phyloP scores from a whole-genome alignment of 352 stramenopile genomes.

The Peronospora farinosa region DNA sequence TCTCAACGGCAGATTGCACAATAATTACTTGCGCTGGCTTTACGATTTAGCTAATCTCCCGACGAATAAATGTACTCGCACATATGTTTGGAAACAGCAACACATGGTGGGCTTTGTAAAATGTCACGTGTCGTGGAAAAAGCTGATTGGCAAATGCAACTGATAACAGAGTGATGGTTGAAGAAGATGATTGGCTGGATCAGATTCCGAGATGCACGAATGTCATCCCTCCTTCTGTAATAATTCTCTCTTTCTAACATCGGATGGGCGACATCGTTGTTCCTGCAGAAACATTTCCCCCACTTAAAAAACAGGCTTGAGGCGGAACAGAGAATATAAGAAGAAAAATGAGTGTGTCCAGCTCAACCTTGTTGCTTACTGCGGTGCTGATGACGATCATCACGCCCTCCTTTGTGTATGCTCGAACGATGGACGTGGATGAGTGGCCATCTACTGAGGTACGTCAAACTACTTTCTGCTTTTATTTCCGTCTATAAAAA shows the following conservation, averaged over 20 bases:
- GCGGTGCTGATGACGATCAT: conserved; percentile 22
- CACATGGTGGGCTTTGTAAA: neutral
- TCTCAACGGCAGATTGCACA: conserved; percentile 28
- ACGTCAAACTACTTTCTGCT: conserved; percentile 1
- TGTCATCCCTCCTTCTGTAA: conserved; percentile 16
- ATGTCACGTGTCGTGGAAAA: neutral
- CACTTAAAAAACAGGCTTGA: conserved; percentile 14
- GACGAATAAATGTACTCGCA: neutral
- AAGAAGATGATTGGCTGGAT: conserved; percentile 21
- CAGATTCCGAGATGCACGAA: neutral
- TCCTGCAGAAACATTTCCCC: conserved; percentile 23
- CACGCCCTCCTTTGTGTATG: conserved; percentile 14
- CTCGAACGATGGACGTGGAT: conserved; percentile 69
- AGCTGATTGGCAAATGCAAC: neutral
- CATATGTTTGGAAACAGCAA: neutral
- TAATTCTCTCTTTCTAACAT: neutral
- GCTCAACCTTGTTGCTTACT: conserved; percentile 14
- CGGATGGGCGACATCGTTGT: conserved; percentile 18
- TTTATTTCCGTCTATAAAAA: conserved; percentile 6
- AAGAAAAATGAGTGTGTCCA: conserved; percentile 21
- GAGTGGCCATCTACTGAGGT: conserved; percentile 81
- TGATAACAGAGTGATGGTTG: conserved; percentile 5
- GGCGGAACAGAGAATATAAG: conserved; percentile 16
- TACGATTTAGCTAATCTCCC: neutral
- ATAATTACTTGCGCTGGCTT: neutral